phyloP scores from a whole-genome alignment of 2,329 filamentous ascomycete genomes.

The Cephalotrichum gorgonifer region DNA sequence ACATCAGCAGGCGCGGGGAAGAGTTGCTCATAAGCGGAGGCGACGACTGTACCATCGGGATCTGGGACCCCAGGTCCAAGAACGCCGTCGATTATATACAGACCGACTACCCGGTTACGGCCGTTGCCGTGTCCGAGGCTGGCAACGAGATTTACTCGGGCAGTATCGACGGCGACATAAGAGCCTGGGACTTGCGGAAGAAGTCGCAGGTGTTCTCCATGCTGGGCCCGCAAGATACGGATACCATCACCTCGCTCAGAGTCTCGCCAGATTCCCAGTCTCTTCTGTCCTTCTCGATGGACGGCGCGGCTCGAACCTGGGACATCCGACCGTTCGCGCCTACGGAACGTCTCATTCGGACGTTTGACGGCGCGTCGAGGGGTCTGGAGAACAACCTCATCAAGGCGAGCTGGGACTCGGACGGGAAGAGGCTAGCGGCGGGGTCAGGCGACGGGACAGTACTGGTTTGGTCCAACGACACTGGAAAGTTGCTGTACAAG shows the following conservation, averaged over 20 bases:
- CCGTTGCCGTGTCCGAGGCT: slow-evolving; percentile 82
- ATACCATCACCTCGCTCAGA: slow-evolving; percentile 81
- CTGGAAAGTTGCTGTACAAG: slow-evolving; percentile 88
- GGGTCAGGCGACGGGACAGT: slow-evolving; percentile 86
- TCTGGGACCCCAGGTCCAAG: slow-evolving; percentile 93
- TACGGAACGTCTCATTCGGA: slow-evolving; percentile 71
- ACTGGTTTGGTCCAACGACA: slow-evolving; percentile 80
- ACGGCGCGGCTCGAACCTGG: slow-evolving; percentile 90
- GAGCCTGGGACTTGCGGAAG: slow-evolving; percentile 93
- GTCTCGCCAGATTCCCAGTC: slow-evolving; percentile 92
- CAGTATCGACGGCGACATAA: slow-evolving; percentile 94
- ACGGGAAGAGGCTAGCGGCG: slow-evolving; percentile 77
- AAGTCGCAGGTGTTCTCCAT: slow-evolving; percentile 81
- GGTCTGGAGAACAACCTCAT: slow-evolving; percentile 89
- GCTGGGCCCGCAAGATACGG: slow-evolving; percentile 84
- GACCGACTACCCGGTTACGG: slow-evolving; percentile 86
- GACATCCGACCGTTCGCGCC: slow-evolving; percentile 93
- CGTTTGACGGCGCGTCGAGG: slow-evolving; percentile 81
- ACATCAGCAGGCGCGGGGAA: slow-evolving; percentile 80
- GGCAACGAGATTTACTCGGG: slow-evolving; percentile 93
- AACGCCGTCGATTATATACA: slow-evolving; percentile 79
- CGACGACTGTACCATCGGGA: slow-evolving; percentile 86
- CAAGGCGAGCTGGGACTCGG: slow-evolving; percentile 78
- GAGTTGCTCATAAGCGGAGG: slow-evolving; percentile 85
- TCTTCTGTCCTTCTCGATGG: slow-evolving; percentile 84